These are phyloP conservation scores for Coemansia sp. DNA, from an alignment of 192 early-diverging fungal species.

Conservation along the genomic window DNA sequence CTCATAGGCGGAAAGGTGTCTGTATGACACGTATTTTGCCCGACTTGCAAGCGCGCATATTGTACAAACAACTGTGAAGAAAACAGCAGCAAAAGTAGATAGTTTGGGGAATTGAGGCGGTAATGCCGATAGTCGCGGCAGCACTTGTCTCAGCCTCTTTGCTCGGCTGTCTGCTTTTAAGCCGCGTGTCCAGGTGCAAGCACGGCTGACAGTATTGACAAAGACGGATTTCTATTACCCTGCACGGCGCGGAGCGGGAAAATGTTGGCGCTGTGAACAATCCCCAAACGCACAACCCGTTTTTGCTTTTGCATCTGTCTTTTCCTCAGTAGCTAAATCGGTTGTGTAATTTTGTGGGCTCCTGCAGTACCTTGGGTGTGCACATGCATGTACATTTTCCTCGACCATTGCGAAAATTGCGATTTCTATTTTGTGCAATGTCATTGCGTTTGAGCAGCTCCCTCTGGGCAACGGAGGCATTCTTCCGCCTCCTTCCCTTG, in stretches of 20 bases:
- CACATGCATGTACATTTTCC: conserved; percentile 15
- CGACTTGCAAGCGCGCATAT: no score
- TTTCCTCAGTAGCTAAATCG: not conserved
- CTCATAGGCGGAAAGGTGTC: no score
- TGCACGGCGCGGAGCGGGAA: conserved; percentile 1
- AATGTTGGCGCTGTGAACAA: conserved; percentile 9
- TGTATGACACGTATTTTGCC: no score
- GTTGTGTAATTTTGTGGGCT: not conserved
- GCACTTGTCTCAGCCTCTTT: no score
- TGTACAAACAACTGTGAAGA: no score
- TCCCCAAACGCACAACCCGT: not conserved
- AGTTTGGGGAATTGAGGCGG: no score
- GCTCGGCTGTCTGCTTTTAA: no score
- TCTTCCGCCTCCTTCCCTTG: not conserved
- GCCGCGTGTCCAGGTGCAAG: no score
- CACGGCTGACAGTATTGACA: not conserved
- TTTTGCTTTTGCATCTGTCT: conserved; percentile 1
- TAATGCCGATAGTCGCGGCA: no score
- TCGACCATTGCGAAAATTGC: conserved; percentile 8
- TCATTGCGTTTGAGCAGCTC: not conserved
- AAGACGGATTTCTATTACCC: conserved; percentile 2
- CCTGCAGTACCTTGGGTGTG: conserved; percentile 15
- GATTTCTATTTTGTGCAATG: conserved; percentile 12
- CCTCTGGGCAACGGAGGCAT: no score
- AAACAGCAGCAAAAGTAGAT: no score